Evolutionary conservation across 129 eudicot species (phyloP).

Genomic region (Flaveria bidentis): DNA sequence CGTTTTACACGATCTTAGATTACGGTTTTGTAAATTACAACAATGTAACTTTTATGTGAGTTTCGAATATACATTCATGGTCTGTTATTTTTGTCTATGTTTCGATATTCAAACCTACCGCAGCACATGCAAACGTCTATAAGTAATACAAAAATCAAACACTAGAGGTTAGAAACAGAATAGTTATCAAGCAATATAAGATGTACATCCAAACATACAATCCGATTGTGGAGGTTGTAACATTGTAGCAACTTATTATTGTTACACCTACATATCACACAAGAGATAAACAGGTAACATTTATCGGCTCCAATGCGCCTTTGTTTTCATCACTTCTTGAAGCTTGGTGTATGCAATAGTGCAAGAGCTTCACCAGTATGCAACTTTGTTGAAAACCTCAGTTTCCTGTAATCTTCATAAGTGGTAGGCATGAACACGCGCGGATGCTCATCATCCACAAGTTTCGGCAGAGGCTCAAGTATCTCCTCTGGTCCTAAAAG

Average conservation of each 20-base stretch:
- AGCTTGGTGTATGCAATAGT: slow-evolving; percentile 35
- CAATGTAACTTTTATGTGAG: too few relatives aligned
- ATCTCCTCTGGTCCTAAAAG: slow-evolving; percentile 63
- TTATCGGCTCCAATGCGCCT: neutral
- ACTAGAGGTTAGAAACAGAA: too few relatives aligned
- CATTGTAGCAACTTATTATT: neutral
- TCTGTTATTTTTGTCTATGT: too few relatives aligned
- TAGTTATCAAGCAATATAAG: too few relatives aligned
- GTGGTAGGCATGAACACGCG: slow-evolving; percentile 53
- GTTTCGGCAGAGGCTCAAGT: slow-evolving; percentile 57
- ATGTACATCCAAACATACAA: too few relatives aligned
- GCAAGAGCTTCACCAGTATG: slow-evolving; percentile 72
- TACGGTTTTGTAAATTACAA: too few relatives aligned
- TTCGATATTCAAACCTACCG: too few relatives aligned
- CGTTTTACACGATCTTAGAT: too few relatives aligned
- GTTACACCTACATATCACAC: neutral
- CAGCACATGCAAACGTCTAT: too few relatives aligned
- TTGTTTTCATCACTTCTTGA: neutral
- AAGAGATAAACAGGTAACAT: neutral
- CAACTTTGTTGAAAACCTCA: slow-evolving; percentile 44
- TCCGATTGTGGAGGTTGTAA: neutral
- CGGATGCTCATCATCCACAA: slow-evolving; percentile 60
- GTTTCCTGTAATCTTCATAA: slow-evolving; percentile 54
- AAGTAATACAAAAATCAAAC: too few relatives aligned
- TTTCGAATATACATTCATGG: too few relatives aligned